phyloP scores from a whole-genome alignment of 1,284 basidiomycete genomes.

The Apiotrichum siamense region DNA sequence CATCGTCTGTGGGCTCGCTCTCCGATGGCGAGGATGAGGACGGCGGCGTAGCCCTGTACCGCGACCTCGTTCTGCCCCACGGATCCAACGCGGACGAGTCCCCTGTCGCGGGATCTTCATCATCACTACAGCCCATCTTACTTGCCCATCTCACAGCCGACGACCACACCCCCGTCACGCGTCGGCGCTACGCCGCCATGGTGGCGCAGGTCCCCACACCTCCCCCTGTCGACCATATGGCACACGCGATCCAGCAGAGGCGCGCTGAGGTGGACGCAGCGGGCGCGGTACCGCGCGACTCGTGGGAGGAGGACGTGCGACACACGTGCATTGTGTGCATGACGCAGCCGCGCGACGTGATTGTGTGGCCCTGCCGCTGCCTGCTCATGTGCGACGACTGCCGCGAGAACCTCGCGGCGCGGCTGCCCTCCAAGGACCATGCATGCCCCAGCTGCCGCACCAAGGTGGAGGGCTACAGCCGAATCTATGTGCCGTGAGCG shows the following conservation, averaged over 20 bases:
- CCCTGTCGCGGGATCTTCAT: no score
- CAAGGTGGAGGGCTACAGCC: slow-evolving; percentile 40
- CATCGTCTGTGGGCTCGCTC: not conserved
- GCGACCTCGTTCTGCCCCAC: slow-evolving; percentile 22
- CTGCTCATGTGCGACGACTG: slow-evolving; percentile 44
- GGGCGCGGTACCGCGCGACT: slow-evolving; percentile 16
- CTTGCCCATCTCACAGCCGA: slow-evolving; percentile 41
- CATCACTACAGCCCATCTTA: slow-evolving; percentile 41
- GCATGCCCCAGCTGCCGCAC: slow-evolving; percentile 36
- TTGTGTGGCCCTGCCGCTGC: slow-evolving; percentile 45
- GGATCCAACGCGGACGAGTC: slow-evolving; percentile 12
- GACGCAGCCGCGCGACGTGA: slow-evolving; percentile 39
- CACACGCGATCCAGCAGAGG: slow-evolving; percentile 19
- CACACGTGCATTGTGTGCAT: slow-evolving; percentile 43
- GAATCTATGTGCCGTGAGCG: slow-evolving; percentile 42
- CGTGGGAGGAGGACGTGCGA: slow-evolving; percentile 40
- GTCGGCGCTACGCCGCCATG: slow-evolving; percentile 36
- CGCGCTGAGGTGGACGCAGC: slow-evolving; percentile 11
- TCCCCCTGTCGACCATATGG: slow-evolving; percentile 6
- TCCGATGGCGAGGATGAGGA: slow-evolving; percentile 19
- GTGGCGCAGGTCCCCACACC: slow-evolving; percentile 6
- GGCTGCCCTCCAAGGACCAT: slow-evolving; percentile 38
- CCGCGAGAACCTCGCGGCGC: slow-evolving; percentile 39
- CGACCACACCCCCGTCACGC: slow-evolving; percentile 33
- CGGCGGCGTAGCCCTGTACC: slow-evolving; percentile 21